Percentiles rank a stretch among this genome's conserved stretches.
phyloP scores from a whole-genome alignment of 306 rosid species.

The Malus orientalis region DNA sequence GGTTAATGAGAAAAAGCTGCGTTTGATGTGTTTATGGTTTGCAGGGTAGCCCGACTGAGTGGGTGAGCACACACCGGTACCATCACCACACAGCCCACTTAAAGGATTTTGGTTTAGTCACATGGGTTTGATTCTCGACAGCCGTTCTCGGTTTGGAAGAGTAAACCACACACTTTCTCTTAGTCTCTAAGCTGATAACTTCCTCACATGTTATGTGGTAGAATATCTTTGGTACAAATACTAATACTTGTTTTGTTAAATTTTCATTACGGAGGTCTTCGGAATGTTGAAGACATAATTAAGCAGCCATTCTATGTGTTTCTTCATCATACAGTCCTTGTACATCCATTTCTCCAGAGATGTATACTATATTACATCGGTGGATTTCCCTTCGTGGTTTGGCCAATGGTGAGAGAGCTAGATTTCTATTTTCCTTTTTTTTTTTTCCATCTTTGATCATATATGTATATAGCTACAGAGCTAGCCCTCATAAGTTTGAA shows the following conservation, averaged over 20 bases:
- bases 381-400: constrained; percentile 24
- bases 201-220: too few species aligned
- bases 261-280: constrained; percentile 62
- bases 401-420: constrained; percentile 66
- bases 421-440: background rate
- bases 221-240: too few species aligned
- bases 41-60: constrained; percentile 80
- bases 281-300: constrained; percentile 67
- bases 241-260: background rate
- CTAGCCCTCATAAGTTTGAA: too few species aligned
- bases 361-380: too few species aligned
- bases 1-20: background rate
- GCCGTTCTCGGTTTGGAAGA: constrained; percentile 38
- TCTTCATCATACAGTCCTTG: constrained; percentile 26
- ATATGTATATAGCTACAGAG: background rate
- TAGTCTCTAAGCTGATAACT: too few species aligned
- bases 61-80: constrained; percentile 92
- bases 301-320: constrained; percentile 70
- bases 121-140: constrained; percentile 77
- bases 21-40: background rate
- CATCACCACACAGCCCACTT: constrained; percentile 84
- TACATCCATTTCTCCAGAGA: too few species aligned
- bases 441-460: background rate
- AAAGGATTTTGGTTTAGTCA: constrained; percentile 94
- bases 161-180: constrained; percentile 19